These are phyloP conservation scores for Botrytis medusae DNA, from an alignment of 2,329 filamentous ascomycete species.

Conservation along the genomic window DNA sequence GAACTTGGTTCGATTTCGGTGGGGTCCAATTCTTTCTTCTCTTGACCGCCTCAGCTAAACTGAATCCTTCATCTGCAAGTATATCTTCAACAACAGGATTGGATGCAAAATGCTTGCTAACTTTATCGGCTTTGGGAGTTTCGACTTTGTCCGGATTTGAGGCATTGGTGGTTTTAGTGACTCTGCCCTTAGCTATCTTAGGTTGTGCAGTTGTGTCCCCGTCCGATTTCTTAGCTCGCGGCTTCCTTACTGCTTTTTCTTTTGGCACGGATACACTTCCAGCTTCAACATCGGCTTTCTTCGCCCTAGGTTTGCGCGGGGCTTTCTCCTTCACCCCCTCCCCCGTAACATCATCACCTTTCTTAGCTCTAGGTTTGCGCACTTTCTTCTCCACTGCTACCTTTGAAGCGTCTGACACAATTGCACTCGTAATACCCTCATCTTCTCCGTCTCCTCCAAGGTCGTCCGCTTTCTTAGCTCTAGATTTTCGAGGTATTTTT, in stretches of 20 bases:
- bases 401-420: neutral
- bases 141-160: constrained; percentile 26
- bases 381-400: constrained; percentile 30
- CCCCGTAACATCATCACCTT: constrained; percentile 17
- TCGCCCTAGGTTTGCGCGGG: constrained; percentile 28
- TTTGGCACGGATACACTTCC: constrained; percentile 21
- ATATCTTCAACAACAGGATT: neutral
- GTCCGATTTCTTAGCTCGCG: constrained; percentile 31
- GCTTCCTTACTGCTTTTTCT: constrained; percentile 23
- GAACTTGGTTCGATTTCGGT: constrained; percentile 45
- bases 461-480: constrained; percentile 31
- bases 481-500: constrained; percentile 29
- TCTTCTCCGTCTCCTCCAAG: neutral
- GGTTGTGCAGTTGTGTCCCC: constrained; percentile 36
- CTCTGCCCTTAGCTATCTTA: constrained; percentile 39
- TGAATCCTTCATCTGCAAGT: constrained; percentile 26
- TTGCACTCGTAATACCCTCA: too few relatives aligned
- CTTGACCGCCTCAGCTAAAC: constrained; percentile 47
- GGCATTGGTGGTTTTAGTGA: constrained; percentile 39
- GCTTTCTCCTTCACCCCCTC: constrained; percentile 29
- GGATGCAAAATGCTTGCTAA: constrained; percentile 20
- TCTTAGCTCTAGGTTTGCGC: constrained; percentile 31
- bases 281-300: constrained; percentile 28
- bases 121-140: constrained; percentile 24
- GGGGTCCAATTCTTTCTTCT: constrained; percentile 70